These are phyloP conservation scores for Cordyceps cicadae DNA, from an alignment of 2,329 filamentous ascomycete genomes.

Conservation along the genomic window DNA sequence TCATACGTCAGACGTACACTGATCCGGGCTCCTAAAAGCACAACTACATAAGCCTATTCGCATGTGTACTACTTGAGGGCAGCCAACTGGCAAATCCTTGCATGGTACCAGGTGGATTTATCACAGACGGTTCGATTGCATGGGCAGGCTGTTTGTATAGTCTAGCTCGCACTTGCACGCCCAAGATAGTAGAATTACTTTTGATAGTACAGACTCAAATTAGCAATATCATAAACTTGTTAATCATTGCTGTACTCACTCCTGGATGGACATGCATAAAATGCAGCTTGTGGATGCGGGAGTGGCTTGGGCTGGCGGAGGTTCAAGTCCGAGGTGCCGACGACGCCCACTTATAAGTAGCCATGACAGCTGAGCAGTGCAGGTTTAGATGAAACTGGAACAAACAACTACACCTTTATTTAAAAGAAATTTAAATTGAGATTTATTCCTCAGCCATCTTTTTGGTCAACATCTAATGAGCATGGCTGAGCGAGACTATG, in stretches of 20 bases:
- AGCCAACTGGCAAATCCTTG: background rate
- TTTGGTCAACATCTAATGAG: background rate
- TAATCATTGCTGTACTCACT: background rate
- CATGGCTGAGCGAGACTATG: background rate
- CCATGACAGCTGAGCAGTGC: background rate
- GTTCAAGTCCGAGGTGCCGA: background rate
- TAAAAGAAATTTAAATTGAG: too few species aligned
- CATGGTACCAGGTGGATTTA: background rate
- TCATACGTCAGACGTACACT: slow-evolving; percentile 25
- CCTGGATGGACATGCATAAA: background rate
- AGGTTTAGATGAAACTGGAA: background rate
- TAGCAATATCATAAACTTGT: background rate
- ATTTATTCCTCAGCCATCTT: background rate
- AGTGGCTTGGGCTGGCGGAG: background rate
- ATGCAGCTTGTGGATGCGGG: background rate
- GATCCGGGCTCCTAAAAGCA: slow-evolving; percentile 21
- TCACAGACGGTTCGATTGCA: background rate
- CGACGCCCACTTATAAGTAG: background rate
- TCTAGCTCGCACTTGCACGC: background rate
- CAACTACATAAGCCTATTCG: background rate
- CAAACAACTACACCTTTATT: background rate
- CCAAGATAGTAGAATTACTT: background rate
- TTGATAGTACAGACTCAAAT: background rate
- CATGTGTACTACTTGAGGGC: background rate
- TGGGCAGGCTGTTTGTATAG: background rate